Base-by-base conservation (phyloP, 495 filamentous ascomycete genomes). In the Clohesyomyces aquaticus region DNA sequence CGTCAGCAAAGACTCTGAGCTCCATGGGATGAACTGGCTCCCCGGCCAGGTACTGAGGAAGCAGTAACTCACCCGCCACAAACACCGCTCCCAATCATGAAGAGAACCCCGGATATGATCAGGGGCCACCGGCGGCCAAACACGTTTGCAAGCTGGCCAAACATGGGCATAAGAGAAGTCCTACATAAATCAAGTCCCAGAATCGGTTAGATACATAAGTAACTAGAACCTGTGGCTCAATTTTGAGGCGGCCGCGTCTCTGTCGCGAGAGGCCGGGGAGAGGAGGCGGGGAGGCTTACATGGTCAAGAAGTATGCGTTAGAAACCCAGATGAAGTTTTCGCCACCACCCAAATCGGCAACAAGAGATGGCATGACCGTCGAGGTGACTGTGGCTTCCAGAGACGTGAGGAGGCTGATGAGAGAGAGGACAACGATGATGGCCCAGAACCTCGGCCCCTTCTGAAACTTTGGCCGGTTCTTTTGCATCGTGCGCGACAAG, bases 311-410 rank as follows among this genome's bases (percentile, higher is more conserved):
- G n/a, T 6, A 54, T 29, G 50, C 50, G 50, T 54, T 54, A n/a
- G 50, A 6, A 3, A 54, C n/a, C 50, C 50, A 54, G n/a, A 54
- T 32, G 22, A 6, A 54, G n/a, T 19, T 54, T 54, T 54, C 61
- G 0, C 73, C 75, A 1, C 55, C 63, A 12, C 63, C 38, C 12
- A 83, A 63, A 0, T 74, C 74, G 6, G 43, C 52, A 1, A 67
- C 60, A 54, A 82, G 77, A 11, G 59, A 65, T 9, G 81, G 79
- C 38, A 81, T 68, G 3, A 76, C 74, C 0, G 72, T 79, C 6
- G 75, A 65, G 10, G 75, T 66, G 62, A 83, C 71, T 2, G 77
- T 74, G 26, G 51, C 69, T 28, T 81, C 79, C 1, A 82, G 62
- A 21, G 76, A 71, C 0, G 63, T 60, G 18, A 77, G 69, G 3